A percentile compares a stretch with the other conserved stretches of the same genome.
Conservation (phyloP, 2,329 filamentous ascomycete species). For the Helminthosporium solani region DNA sequence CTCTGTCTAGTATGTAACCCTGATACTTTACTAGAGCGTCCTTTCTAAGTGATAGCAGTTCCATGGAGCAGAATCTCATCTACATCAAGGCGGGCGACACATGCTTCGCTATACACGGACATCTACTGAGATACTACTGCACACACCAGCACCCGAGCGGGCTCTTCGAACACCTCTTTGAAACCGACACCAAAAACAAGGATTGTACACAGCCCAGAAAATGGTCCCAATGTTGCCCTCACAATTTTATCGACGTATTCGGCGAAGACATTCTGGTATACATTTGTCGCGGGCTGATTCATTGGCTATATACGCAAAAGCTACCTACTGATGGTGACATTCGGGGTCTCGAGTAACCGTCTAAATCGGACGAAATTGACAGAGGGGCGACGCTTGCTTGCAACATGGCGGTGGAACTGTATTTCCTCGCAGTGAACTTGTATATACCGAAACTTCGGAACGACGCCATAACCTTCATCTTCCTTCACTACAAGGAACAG, state of each 20-base stretch:
- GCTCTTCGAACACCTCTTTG: too few species aligned
- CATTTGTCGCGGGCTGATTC: not conserved
- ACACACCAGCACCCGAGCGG: too few species aligned
- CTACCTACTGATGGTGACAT: conserved; percentile 1
- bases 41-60: not conserved
- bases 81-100: not conserved
- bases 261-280: not conserved
- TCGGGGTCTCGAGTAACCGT: not conserved
- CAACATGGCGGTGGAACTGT: conserved; percentile 2
- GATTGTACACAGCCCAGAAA: too few species aligned
- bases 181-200: too few species aligned
- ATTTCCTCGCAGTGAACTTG: not conserved
- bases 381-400: conserved; percentile 1
- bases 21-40: too few species aligned
- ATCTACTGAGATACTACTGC: not conserved
- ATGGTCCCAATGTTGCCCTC: not conserved
- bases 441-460: not conserved
- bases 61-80: not conserved
- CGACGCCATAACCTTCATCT: conserved; percentile 3
- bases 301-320: conserved; percentile 1
- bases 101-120: not conserved
- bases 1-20: not conserved
- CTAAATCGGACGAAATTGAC: not conserved
- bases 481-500: not conserved
- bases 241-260: not conserved